Conservation (phyloP, 768 basidiomycete species). For the Suillus paluster region DNA sequence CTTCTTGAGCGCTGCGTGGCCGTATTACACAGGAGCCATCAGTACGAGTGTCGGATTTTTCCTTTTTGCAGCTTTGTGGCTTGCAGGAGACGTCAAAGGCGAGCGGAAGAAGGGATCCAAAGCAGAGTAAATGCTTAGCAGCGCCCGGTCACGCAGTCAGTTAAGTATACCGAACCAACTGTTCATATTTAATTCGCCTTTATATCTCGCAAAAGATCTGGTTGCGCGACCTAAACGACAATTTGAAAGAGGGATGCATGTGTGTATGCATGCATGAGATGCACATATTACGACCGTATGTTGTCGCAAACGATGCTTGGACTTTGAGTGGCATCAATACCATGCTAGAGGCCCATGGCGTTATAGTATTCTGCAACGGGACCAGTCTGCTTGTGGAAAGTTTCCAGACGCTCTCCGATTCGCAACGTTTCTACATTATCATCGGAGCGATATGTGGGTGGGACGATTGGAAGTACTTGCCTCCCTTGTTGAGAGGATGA, state of each 20-base stretch:
- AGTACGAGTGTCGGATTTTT: slow-evolving; percentile 87
- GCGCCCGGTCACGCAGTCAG: not conserved
- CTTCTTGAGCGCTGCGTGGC: slow-evolving; percentile 95
- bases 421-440: slow-evolving; percentile 95
- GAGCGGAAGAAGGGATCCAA: slow-evolving; percentile 52
- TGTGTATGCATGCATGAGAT: too few relatives aligned
- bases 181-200: not conserved
- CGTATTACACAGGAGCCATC: slow-evolving; percentile 91
- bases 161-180: slow-evolving; percentile 7
- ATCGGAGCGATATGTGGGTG: too few relatives aligned
- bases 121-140: slow-evolving; percentile 22
- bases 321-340: too few relatives aligned
- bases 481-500: too few relatives aligned
- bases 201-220: not conserved
- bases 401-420: slow-evolving; percentile 81
- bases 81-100: slow-evolving; percentile 79
- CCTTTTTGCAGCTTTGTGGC: slow-evolving; percentile 85
- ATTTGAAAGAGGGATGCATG: too few relatives aligned
- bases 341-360: too few relatives aligned
- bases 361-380: slow-evolving; percentile 98
- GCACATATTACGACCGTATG: too few relatives aligned
- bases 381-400: slow-evolving; percentile 94
- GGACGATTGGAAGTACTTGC: too few relatives aligned
- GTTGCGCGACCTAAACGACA: not conserved
- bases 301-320: too few relatives aligned